Percentiles rank a stretch among this genome's conserved stretches.
Evolutionary conservation across 306 rosid genomes (phyloP).

Genomic region (Canavalia gladiata): DNA sequence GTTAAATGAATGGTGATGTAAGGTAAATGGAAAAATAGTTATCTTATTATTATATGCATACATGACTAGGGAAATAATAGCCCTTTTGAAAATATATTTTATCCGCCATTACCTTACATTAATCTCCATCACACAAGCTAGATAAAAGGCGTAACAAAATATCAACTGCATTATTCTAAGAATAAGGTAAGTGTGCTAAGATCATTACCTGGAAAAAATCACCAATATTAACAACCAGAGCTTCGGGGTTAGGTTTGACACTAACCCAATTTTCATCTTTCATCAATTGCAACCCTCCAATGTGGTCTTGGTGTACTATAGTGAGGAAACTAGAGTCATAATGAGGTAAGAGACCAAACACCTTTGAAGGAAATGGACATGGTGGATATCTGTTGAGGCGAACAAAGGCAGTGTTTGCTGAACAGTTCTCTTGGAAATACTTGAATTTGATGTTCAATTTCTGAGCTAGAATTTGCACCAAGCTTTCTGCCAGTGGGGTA

Average conservation of each 20-base stretch:
- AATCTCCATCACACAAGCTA: background rate
- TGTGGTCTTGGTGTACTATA: constrained; percentile 54
- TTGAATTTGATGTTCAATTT: constrained; percentile 54
- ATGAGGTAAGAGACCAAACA: constrained; percentile 73
- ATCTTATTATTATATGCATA: background rate
- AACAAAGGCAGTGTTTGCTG: constrained; percentile 52
- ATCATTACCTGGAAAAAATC: constrained; percentile 76
- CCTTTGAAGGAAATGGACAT: constrained; percentile 65
- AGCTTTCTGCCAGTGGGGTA: constrained; percentile 53
- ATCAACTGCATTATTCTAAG: background rate
- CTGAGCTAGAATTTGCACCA: constrained; percentile 64
- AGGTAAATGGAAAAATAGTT: background rate
- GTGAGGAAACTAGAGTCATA: constrained; percentile 68
- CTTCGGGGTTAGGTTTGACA: constrained; percentile 64
- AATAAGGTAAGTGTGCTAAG: background rate
- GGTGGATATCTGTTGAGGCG: constrained; percentile 78
- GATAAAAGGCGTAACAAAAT: background rate
- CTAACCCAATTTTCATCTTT: constrained; percentile 59
- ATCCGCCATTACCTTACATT: background rate
- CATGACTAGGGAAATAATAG: constrained; percentile 16
- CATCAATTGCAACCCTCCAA: constrained; percentile 64
- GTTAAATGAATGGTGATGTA: background rate
- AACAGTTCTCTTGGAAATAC: constrained; percentile 68
- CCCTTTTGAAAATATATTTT: constrained; percentile 10
- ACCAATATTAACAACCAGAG: constrained; percentile 73